Base-by-base conservation (phyloP, 768 basidiomycete genomes). In the Tricholomella constricta region DNA sequence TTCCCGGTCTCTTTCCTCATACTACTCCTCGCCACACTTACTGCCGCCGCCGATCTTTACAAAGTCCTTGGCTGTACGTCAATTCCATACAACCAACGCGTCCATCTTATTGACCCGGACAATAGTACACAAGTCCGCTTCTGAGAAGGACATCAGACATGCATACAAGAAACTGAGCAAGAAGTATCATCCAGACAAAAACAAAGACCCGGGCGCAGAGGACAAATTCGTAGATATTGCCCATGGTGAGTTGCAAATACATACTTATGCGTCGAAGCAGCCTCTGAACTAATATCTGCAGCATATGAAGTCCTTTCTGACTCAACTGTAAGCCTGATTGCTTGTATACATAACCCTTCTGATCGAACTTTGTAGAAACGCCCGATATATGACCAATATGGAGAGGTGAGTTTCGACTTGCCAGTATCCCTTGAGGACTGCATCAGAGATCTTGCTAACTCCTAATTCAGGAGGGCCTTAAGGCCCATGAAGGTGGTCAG, bases 261-360 rank as follows among this genome's bases (percentile, higher is more conserved):
- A 26, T 5, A 9, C 6, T 14, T n/a, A n/a, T 27, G 26, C 12
- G 26, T 17, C 12, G 3, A 9, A 17, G 20, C 17, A 43, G n/a
- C 29, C 46, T 48, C 41, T 12, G 25, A 47, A 19, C 26, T 48
- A 19, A 23, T 35, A 27, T 19, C 5, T 54, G 12, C 57, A 87
- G 97, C 96, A 7, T 99, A 98, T 61, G 95, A 98, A 70, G 83
- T 96, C n/a, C 78, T 99, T 25, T 94, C 94, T 6, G 94, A 98
- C 65, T 48, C 81, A 1, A 83, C 84, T 58, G 92, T 94, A 58
- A 61, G 84, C 61, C 46, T 34, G 17, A 11, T 29, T 35, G 9
- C 32, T n/a, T 27, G n/a, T 23, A 38, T 23, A 40, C 42, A 35
- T 35, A 20, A 26, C 34, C 25, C 35, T 19, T 27, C 26, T 58